These are phyloP conservation scores for Carpinus fangiana DNA, from an alignment of 306 rosid species.

Conservation along the genomic window DNA sequence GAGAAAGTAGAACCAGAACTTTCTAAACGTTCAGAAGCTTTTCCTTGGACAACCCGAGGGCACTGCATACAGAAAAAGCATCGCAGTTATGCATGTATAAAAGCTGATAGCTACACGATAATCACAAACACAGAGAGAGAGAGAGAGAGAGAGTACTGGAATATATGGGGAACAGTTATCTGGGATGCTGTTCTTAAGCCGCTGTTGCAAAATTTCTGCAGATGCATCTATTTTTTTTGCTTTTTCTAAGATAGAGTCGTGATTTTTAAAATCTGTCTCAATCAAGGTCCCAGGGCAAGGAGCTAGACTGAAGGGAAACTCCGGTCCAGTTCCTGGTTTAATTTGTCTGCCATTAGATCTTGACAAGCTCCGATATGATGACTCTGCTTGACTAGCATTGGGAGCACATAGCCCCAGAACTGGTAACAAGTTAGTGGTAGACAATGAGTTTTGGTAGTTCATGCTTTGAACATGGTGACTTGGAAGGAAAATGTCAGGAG, in stretches of 20 bases:
- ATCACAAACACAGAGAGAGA: conserved; percentile 9
- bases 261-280: conserved; percentile 58
- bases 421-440: conserved; percentile 64
- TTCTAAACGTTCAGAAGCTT: conserved; percentile 46
- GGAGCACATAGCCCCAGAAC: conserved; percentile 97
- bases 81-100: conserved; percentile 23
- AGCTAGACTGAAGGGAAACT: conserved; percentile 89
- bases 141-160: conserved; percentile 50
- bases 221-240: conserved; percentile 51
- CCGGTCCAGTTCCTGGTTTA: conserved; percentile 67
- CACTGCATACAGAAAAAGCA: conserved; percentile 38
- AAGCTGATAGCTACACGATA: conserved; percentile 7
- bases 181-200: conserved; percentile 52
- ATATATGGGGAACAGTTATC: conserved; percentile 58
- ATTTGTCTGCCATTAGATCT: conserved; percentile 66
- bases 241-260: conserved; percentile 44
- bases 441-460: conserved; percentile 39
- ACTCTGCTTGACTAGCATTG: conserved; percentile 63
- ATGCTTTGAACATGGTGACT: conserved; percentile 52
- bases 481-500: conserved; percentile 60
- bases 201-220: conserved; percentile 50
- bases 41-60: conserved; percentile 53
- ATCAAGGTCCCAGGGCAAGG: conserved; percentile 56
- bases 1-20: conserved; percentile 50
- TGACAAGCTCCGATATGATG: conserved; percentile 58